A percentile compares a stretch with the other conserved stretches of the same genome.
Conservation (phyloP, 768 basidiomycete species). For the Filobasidium floriforme region DNA sequence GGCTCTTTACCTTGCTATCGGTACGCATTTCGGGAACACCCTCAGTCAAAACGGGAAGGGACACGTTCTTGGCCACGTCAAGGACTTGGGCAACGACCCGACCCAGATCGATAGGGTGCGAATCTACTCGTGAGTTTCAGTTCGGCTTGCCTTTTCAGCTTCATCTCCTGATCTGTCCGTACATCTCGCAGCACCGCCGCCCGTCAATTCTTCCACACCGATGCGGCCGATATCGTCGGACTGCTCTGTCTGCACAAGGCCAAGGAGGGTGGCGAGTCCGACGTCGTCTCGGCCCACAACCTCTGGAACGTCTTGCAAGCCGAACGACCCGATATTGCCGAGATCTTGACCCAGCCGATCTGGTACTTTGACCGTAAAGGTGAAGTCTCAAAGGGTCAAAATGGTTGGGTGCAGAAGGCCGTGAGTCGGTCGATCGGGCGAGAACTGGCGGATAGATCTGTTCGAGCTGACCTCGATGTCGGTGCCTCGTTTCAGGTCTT, state of each 20-base stretch:
- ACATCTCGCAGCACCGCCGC: slow-evolving; percentile 31
- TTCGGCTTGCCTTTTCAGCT: background rate
- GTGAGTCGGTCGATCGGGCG: slow-evolving; percentile 21
- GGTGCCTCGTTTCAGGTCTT: slow-evolving; percentile 13
- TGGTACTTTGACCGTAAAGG: slow-evolving; percentile 46
- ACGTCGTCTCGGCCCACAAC: slow-evolving; percentile 40
- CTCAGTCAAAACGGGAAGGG: slow-evolving; percentile 40
- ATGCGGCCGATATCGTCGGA: slow-evolving; percentile 41
- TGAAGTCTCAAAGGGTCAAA: slow-evolving; percentile 39
- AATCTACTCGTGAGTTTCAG: slow-evolving; percentile 28
- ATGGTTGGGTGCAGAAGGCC: slow-evolving; percentile 29
- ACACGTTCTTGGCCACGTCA: slow-evolving; percentile 43
- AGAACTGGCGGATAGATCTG: too few species aligned
- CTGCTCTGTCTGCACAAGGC: slow-evolving; percentile 42
- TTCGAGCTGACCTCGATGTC: too few species aligned
- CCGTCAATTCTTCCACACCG: slow-evolving; percentile 42
- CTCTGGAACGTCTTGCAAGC: slow-evolving; percentile 40
- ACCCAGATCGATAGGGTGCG: slow-evolving; percentile 38
- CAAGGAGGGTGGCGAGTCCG: slow-evolving; percentile 40
- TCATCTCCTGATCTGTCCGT: background rate
- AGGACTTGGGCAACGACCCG: slow-evolving; percentile 43
- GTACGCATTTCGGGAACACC: slow-evolving; percentile 37
- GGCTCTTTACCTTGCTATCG: slow-evolving; percentile 37
- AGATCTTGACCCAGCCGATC: slow-evolving; percentile 32
- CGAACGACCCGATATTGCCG: slow-evolving; percentile 39